Conservation (phyloP, 768 basidiomycete species). For the Mycena olivaceomarginata region DNA sequence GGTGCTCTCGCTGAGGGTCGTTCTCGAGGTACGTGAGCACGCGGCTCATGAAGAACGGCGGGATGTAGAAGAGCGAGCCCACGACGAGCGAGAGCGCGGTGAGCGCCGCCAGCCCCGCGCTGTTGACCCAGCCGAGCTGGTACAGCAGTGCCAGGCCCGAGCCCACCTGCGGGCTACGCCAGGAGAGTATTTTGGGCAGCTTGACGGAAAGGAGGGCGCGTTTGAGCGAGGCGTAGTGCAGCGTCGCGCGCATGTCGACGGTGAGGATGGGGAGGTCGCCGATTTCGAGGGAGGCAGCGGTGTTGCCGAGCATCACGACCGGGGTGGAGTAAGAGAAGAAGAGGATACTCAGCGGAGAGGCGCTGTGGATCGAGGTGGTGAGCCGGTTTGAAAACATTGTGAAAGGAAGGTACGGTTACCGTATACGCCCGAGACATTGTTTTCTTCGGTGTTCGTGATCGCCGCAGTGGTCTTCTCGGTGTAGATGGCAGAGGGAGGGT, state of each 20-base stretch:
- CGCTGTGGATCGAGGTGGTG: slow-evolving; percentile 54
- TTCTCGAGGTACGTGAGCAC: slow-evolving; percentile 73
- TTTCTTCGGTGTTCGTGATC: slow-evolving; percentile 73
- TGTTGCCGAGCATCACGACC: slow-evolving; percentile 90
- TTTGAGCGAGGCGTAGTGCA: slow-evolving; percentile 80
- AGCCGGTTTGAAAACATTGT: no score
- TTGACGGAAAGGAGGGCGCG: slow-evolving; percentile 69
- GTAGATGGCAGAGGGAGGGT: slow-evolving; percentile 84
- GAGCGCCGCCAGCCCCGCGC: slow-evolving; percentile 59
- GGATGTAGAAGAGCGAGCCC: slow-evolving; percentile 79
- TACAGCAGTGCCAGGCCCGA: slow-evolving; percentile 81
- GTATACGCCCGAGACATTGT: slow-evolving; percentile 83
- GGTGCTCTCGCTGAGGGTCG: slow-evolving; percentile 69
- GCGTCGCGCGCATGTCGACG: slow-evolving; percentile 79
- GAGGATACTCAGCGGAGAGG: slow-evolving; percentile 76
- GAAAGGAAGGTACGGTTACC: no score
- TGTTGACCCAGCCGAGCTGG: slow-evolving; percentile 76
- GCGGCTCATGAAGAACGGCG: slow-evolving; percentile 71
- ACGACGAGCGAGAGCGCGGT: slow-evolving; percentile 69
- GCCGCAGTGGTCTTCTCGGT: slow-evolving; percentile 78
- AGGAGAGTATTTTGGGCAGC: slow-evolving; percentile 60
- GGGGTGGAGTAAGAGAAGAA: slow-evolving; percentile 94
- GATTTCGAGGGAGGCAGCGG: slow-evolving; percentile 84
- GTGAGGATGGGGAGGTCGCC: slow-evolving; percentile 92
- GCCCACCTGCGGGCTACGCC: slow-evolving; percentile 72